Percentiles rank a stretch among this genome's conserved stretches.
Evolutionary conservation across 2,329 filamentous ascomycete genomes (phyloP).

Genomic region (Cryphonectria parasitica): DNA sequence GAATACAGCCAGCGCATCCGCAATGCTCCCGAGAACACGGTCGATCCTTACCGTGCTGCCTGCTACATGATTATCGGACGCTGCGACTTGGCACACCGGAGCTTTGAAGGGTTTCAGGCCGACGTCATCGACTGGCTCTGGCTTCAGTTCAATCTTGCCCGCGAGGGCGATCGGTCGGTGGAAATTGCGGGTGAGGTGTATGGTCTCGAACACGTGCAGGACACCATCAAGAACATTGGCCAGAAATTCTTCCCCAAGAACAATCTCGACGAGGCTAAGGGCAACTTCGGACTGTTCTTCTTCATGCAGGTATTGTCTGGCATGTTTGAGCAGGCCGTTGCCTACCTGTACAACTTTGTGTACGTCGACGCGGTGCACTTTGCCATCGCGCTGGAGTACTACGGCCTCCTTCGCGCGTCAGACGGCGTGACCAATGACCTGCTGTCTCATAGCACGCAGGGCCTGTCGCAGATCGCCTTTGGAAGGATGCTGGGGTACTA

Average conservation of each 20-base stretch:
- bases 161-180: slow-evolving; percentile 65
- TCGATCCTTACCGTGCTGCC: slow-evolving; percentile 94
- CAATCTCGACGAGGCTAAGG: slow-evolving; percentile 71
- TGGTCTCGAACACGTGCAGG: slow-evolving; percentile 70
- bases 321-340: slow-evolving; percentile 91
- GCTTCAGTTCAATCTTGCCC: slow-evolving; percentile 71
- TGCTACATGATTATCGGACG: slow-evolving; percentile 97
- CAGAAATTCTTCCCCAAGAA: slow-evolving; percentile 87
- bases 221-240: slow-evolving; percentile 85
- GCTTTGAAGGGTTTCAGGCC: slow-evolving; percentile 64
- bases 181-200: slow-evolving; percentile 70
- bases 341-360: slow-evolving; percentile 88
- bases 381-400: slow-evolving; percentile 84
- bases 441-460: slow-evolving; percentile 67
- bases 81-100: slow-evolving; percentile 68
- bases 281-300: slow-evolving; percentile 88
- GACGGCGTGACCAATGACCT: slow-evolving; percentile 78
- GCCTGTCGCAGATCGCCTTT: slow-evolving; percentile 86
- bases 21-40: slow-evolving; percentile 81
- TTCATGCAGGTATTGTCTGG: slow-evolving; percentile 88
- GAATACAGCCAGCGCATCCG: slow-evolving; percentile 86
- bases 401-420: slow-evolving; percentile 84
- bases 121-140: slow-evolving; percentile 74
- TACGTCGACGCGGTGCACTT: slow-evolving; percentile 96
- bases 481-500: slow-evolving; percentile 93